These are phyloP conservation scores for Batrachochytrium dendrobatidis DNA, from an alignment of 371 early-diverging fungal genomes.

Conservation along the genomic window DNA sequence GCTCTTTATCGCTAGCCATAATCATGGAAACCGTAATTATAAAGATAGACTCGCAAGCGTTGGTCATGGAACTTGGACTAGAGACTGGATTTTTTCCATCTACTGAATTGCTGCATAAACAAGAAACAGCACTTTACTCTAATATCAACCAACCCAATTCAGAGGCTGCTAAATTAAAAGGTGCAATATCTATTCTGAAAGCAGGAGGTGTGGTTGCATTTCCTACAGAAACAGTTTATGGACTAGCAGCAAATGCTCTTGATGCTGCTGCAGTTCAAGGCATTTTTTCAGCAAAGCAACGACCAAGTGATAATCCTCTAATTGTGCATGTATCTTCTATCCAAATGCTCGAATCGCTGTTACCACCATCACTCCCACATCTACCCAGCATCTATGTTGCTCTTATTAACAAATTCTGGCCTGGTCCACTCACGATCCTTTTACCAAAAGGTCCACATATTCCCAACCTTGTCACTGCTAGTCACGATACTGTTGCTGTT, in stretches of 20 bases:
- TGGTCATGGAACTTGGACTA: no score
- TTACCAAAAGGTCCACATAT: conserved; percentile 66
- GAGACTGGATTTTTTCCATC: no score
- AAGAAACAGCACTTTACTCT: no score
- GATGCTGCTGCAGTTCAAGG: conserved; percentile 59
- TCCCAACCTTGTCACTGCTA: conserved; percentile 76
- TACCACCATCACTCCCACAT: conserved; percentile 5
- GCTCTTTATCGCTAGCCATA: no score
- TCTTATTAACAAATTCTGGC: conserved; percentile 81
- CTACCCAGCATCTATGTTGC: conserved; percentile 61
- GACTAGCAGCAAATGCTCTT: conserved; percentile 92
- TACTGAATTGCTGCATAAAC: no score
- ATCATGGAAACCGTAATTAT: no score
- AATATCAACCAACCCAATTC: no score
- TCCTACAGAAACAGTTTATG: conserved; percentile 99
- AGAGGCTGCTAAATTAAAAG: background rate
- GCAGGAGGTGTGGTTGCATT: conserved; percentile 75
- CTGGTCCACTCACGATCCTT: conserved; percentile 96
- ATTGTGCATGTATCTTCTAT: conserved; percentile 95
- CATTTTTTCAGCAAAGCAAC: conserved; percentile 88
- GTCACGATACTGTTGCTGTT: conserved; percentile 86
- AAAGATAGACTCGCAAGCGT: no score
- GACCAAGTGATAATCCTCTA: conserved; percentile 98
- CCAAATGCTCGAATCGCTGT: conserved; percentile 61
- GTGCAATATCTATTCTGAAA: conserved; percentile 18